Evolutionary conservation across 768 basidiomycete genomes (phyloP), one percentile per base, ranked within the genome.

Genomic region (Pluteus cervinus): DNA sequence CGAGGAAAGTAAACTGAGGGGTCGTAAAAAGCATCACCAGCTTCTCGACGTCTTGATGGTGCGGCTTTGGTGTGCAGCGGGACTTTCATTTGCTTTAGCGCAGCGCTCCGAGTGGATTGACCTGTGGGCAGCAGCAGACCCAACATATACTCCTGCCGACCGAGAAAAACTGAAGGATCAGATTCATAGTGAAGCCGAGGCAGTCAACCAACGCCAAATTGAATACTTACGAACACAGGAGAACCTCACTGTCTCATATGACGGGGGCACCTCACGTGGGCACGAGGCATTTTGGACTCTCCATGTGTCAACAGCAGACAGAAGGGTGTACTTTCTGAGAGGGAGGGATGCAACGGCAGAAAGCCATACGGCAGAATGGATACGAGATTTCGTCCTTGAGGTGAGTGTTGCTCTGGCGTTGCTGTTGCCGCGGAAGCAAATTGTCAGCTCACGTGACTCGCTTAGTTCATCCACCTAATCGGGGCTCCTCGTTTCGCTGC

Each of bases 191-290:
- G n/a, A n/a, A n/a, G n/a, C n/a, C n/a, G n/a, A n/a, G n/a, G n/a
- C n/a, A n/a, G n/a, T n/a, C n/a, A n/a, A n/a, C n/a, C n/a, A n/a
- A n/a, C n/a, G n/a, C n/a, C n/a, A n/a, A n/a, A n/a, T n/a, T n/a
- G n/a, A n/a, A n/a, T n/a, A n/a, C n/a, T n/a, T n/a, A n/a, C n/a
- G n/a, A n/a, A n/a, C n/a, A n/a, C n/a, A n/a, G n/a, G n/a, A 33
- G 17, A 21, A 33, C 32, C n/a, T 33, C 17, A 33, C 32, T 3
- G 4, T 33, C 17, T 33, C 32, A 17, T 33, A 43, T 37, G 58
- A 63, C 42, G 55, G 55, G 20, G 58, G 57, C 6, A 56, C 55
- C n/a, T 53, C 48, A 5, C 48, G 40, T 20, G 47, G 45, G 4
- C 45, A 36, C 5, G 49, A 60, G 15, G 46, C 53, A 4, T 52